Percentiles rank a stretch among this genome's conserved stretches.
Conservation (phyloP, 306 rosid species). For the Dryas octopetala region DNA sequence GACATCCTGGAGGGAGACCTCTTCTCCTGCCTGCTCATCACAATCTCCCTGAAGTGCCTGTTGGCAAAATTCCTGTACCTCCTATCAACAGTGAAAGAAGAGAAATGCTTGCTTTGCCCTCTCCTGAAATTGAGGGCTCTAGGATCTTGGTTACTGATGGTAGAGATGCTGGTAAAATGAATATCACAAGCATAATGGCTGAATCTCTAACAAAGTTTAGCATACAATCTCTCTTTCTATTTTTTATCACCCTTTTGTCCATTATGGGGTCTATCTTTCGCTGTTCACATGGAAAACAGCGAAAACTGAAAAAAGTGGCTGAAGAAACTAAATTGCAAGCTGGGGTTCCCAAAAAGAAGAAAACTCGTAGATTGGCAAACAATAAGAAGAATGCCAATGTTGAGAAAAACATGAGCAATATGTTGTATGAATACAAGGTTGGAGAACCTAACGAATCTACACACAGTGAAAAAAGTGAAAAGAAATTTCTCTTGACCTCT, state of each 20-base stretch:
- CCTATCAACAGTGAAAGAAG: neutral
- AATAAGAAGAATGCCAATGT: constrained; percentile 25
- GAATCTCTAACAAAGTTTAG: constrained; percentile 8
- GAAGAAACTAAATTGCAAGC: constrained; percentile 28
- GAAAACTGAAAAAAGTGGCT: neutral
- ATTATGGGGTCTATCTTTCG: constrained; percentile 18
- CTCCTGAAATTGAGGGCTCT: constrained; percentile 5
- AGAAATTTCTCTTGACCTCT: neutral
- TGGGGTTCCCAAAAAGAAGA: constrained; percentile 44
- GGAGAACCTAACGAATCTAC: neutral
- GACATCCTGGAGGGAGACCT: constrained; percentile 15
- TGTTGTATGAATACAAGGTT: constrained; percentile 22
- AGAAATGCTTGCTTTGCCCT: constrained; percentile 22
- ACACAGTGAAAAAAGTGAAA: constrained; percentile 22
- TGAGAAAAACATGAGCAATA: constrained; percentile 29
- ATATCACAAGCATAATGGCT: neutral
- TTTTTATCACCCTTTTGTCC: constrained; percentile 11
- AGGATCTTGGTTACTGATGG: neutral
- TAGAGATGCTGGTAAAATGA: constrained; percentile 3
- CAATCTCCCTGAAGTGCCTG: neutral
- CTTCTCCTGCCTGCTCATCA: constrained; percentile 14
- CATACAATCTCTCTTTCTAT: constrained; percentile 9
- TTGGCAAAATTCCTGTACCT: constrained; percentile 7
- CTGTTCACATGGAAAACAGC: neutral
- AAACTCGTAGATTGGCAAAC: constrained; percentile 36